Evolutionary conservation across 106 monocot genomes (phyloP).

Genomic region (Dendrobium nobile): DNA sequence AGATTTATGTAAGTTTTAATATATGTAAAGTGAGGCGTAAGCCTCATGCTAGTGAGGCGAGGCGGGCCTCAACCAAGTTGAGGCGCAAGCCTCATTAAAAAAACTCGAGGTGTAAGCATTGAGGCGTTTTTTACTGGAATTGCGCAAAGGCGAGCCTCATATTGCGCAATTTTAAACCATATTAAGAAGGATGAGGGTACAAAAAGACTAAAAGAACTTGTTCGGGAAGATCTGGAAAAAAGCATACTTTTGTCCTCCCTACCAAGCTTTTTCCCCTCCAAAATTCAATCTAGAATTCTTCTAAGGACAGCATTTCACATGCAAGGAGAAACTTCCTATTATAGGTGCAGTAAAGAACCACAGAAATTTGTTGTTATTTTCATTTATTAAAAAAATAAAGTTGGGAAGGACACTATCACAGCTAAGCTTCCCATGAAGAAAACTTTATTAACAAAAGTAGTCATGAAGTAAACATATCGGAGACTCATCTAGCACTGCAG

Average conservation of each 20-base stretch:
- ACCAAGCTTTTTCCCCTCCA: not conserved
- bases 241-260: not conserved
- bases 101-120: too few species aligned
- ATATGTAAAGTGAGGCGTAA: too few species aligned
- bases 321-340: not conserved
- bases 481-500: not conserved
- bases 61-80: too few species aligned
- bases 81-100: too few species aligned
- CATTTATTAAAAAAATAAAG: not conserved
- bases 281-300: not conserved
- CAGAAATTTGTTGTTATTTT: not conserved
- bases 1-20: too few species aligned
- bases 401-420: not conserved
- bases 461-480: constrained; percentile 1
- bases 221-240: not conserved
- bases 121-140: too few species aligned
- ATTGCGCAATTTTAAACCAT: too few species aligned
- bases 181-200: not conserved
- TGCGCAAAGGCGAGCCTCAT: too few species aligned
- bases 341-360: not conserved
- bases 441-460: not conserved
- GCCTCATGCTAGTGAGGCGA: too few species aligned
- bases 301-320: not conserved
- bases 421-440: not conserved
- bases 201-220: not conserved